Base-by-base conservation (phyloP, 106 monocot genomes). In the Posidonia australis region DNA sequence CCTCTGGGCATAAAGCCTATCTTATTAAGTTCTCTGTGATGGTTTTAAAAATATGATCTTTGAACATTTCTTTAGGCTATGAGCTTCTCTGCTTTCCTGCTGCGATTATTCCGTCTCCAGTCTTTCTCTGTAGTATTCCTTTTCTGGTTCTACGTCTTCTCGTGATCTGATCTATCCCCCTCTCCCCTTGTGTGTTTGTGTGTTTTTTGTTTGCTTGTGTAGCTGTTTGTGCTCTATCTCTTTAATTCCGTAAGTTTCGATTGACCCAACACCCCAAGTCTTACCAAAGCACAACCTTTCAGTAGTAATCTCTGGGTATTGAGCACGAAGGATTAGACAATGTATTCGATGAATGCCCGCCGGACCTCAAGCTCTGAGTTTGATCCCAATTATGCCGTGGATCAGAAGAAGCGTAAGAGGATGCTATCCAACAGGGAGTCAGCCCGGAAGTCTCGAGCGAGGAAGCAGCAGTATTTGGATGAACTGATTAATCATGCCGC, bases 51-150 rank as follows among this genome's bases (percentile, higher is more conserved):
- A 58, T 16, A 27, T n/a, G 28, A 0, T 26, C 27, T 31, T 4
- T 12, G 28, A 28, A 58, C 17, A 12, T 58, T 58, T 43, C 41
- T 62, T n/a, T n/a, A n/a, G n/a, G 1, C 22, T 70, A 77, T 77
- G 76, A 64, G 17, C 56, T 58, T 25, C 67, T 52, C 69, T 29
- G 25, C 56, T 25, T 30, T 70, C 36, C 70, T 63, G 9, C 70
- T 19, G 36, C 55, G n/a, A n/a, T n/a, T n/a, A n/a, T n/a, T 48
- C 58, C 46, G 70, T 54, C 64, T 70, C 42, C 76, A 77, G 22
- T 70, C 76, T 54, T 70, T 77, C 76, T 77, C 76, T 19, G 76
- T 77, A 12, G 76, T 70, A 3, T 77, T 77, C 65, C 76, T 77
- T 48, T 77, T 70, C 70, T 77, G 76, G 76, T 77, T 77, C 76